A percentile compares a stretch with the other conserved stretches of the same genome.
Evolutionary conservation across 2,329 filamentous ascomycete species (phyloP).

Genomic region (Drechslerella coelobrocha): DNA sequence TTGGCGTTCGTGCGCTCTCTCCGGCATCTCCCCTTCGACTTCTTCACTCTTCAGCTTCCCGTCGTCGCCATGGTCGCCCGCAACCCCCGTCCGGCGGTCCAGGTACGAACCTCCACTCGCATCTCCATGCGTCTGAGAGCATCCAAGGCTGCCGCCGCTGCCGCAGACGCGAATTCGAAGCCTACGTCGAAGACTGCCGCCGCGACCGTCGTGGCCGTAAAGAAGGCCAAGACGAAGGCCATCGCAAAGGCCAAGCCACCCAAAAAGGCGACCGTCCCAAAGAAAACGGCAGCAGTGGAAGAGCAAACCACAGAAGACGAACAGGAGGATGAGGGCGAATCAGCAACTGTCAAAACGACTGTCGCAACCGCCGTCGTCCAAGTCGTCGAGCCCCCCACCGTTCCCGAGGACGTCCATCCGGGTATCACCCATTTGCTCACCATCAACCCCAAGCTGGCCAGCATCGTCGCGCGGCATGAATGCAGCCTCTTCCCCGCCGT

Average conservation of each 20-base stretch:
- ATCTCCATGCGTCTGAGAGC: conserved; percentile 5
- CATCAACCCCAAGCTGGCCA: conserved; percentile 30
- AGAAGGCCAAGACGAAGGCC: neutral
- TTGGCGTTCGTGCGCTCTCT: neutral
- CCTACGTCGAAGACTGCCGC: neutral
- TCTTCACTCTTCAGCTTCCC: neutral
- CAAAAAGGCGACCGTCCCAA: neutral
- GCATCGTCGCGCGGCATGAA: conserved; percentile 42
- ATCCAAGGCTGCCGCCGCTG: neutral
- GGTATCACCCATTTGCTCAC: conserved; percentile 38
- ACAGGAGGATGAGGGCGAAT: too few species aligned
- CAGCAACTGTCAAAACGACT: too few species aligned
- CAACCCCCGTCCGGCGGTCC: neutral
- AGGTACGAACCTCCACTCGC: neutral
- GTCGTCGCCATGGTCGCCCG: conserved; percentile 5
- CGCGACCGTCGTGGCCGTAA: too few species aligned
- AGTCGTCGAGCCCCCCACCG: neutral
- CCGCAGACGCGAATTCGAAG: neutral
- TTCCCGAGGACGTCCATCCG: conserved; percentile 15
- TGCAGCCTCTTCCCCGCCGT: conserved; percentile 82
- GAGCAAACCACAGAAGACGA: neutral
- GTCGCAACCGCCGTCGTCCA: neutral
- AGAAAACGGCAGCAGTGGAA: neutral
- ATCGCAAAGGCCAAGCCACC: neutral
- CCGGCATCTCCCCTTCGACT: neutral